Percentiles rank a stretch among this genome's conserved stretches.
Evolutionary conservation across 768 basidiomycete species (phyloP).

Genomic region (Boletus sp.): DNA sequence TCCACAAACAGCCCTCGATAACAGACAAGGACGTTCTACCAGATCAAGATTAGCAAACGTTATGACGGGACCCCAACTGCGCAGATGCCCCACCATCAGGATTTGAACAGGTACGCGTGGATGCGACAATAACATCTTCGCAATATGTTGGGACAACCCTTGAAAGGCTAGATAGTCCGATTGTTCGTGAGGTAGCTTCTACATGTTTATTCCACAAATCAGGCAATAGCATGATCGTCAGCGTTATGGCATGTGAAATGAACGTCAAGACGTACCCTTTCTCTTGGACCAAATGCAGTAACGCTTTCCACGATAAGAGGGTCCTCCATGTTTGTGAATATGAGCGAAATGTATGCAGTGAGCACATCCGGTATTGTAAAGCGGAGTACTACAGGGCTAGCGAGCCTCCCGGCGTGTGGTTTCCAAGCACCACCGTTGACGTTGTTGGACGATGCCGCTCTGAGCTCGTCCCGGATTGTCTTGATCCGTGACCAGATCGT

Average conservation of each 20-base stretch:
- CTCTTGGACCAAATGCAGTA: conserved; percentile 71
- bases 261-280: conserved; percentile 44
- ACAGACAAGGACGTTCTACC: conserved; percentile 49
- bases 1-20: conserved; percentile 65
- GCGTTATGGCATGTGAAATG: neutral
- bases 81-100: conserved; percentile 41
- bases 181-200: conserved; percentile 70
- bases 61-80: neutral
- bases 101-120: conserved; percentile 52
- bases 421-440: conserved; percentile 3
- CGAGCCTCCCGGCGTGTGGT: conserved; percentile 12
- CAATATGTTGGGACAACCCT: conserved; percentile 64
- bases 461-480: conserved; percentile 12
- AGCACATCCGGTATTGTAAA: conserved; percentile 65
- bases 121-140: conserved; percentile 54
- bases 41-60: neutral
- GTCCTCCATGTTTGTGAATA: conserved; percentile 34
- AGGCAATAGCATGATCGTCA: neutral
- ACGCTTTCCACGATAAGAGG: conserved; percentile 59
- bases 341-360: conserved; percentile 59
- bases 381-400: conserved; percentile 44
- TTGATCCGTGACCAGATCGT: conserved; percentile 53
- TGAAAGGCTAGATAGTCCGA: conserved; percentile 66
- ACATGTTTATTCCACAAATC: neutral
- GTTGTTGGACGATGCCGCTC: neutral